These are phyloP conservation scores for Yamadazyma songkhlaensis DNA, from an alignment of 1,139 yeast species.

Conservation along the genomic window DNA sequence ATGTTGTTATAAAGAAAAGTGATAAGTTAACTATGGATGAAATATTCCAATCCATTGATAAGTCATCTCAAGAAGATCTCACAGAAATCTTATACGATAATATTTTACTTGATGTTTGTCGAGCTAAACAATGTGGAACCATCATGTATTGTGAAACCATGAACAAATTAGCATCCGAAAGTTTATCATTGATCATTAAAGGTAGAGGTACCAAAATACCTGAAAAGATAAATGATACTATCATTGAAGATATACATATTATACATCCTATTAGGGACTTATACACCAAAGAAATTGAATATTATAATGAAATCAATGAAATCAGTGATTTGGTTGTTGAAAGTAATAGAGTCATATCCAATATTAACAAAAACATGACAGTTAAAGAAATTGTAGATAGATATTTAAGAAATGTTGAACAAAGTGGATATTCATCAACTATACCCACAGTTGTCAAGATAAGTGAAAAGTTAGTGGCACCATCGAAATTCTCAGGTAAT, in stretches of 20 bases:
- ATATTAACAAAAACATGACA: slow-evolving; percentile 64
- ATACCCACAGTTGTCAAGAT: slow-evolving; percentile 93
- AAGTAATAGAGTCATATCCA: slow-evolving; percentile 20
- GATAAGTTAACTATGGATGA: slow-evolving; percentile 18
- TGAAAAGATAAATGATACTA: slow-evolving; percentile 46
- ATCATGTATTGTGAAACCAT: slow-evolving; percentile 74
- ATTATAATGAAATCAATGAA: slow-evolving; percentile 42
- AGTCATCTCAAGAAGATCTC: slow-evolving; percentile 65
- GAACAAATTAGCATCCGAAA: slow-evolving; percentile 80
- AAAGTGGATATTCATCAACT: slow-evolving; percentile 78
- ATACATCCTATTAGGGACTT: slow-evolving; percentile 77
- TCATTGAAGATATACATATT: slow-evolving; percentile 33
- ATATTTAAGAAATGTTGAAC: slow-evolving; percentile 72
- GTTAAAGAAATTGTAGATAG: slow-evolving; percentile 74
- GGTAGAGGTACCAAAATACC: slow-evolving; percentile 82
- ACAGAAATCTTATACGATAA: slow-evolving; percentile 46
- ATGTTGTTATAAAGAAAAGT: slow-evolving; percentile 17
- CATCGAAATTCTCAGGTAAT: slow-evolving; percentile 24
- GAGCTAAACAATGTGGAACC: slow-evolving; percentile 45
- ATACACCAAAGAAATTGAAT: slow-evolving; percentile 60
- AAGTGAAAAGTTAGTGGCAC: slow-evolving; percentile 72
- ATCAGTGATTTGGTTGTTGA: slow-evolving; percentile 17
- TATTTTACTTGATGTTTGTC: slow-evolving; percentile 49
- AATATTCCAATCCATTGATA: slow-evolving; percentile 36
- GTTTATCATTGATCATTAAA: slow-evolving; percentile 77